Percentiles rank a stretch among this genome's conserved stretches.
Conservation (phyloP, 2,329 filamentous ascomycete species). For the Trichoderma guizhouense region DNA sequence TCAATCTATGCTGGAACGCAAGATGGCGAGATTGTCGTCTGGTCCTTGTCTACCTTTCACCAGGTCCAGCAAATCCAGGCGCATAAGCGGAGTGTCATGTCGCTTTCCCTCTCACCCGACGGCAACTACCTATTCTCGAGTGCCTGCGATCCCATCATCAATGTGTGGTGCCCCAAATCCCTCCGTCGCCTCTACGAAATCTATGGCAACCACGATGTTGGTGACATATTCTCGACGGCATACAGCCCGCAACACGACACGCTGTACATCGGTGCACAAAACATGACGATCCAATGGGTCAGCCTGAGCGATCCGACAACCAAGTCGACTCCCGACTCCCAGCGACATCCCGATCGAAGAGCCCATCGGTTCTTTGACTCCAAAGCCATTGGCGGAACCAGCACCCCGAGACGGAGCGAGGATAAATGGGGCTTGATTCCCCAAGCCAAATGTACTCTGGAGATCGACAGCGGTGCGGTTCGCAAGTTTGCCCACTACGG, state of each 20-base stretch:
- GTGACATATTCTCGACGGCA: conserved; percentile 92
- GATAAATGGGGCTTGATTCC: conserved; percentile 55
- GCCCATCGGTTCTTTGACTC: conserved; percentile 94
- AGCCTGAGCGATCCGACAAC: conserved; percentile 63
- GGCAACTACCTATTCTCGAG: conserved; percentile 80
- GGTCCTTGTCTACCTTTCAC: conserved; percentile 85
- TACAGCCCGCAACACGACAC: conserved; percentile 78
- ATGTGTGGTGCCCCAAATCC: conserved; percentile 81
- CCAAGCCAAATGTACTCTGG: conserved; percentile 57
- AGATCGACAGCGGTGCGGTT: conserved; percentile 78
- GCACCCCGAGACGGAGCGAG: conserved; percentile 68
- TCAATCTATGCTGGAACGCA: conserved; percentile 91
- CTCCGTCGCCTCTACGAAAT: conserved; percentile 81
- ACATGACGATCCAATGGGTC: conserved; percentile 94
- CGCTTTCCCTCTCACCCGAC: conserved; percentile 75
- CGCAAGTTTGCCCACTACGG: conserved; percentile 90
- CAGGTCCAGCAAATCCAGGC: conserved; percentile 75
- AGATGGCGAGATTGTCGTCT: conserved; percentile 88
- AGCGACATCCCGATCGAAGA: conserved; percentile 69
- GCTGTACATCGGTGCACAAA: conserved; percentile 88
- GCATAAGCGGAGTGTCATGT: conserved; percentile 87
- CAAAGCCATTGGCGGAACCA: conserved; percentile 74
- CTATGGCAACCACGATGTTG: conserved; percentile 89
- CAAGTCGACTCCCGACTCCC: conserved; percentile 58
- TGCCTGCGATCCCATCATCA: conserved; percentile 89